Evolutionary conservation across 768 basidiomycete genomes (phyloP).

Genomic region (Macrolepiota fuliginosa): DNA sequence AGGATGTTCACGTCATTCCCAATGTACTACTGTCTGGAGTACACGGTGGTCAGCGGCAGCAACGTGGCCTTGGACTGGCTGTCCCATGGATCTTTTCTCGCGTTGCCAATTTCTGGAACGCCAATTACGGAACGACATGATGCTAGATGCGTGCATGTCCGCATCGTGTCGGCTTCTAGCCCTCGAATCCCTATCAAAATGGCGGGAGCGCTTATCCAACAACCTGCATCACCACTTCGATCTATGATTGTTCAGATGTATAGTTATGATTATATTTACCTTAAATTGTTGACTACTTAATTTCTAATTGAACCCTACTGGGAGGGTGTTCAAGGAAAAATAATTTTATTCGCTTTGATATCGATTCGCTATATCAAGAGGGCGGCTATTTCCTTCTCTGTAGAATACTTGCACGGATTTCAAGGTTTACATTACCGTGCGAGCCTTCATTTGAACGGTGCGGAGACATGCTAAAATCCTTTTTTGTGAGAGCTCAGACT

Average conservation of each 20-base stretch:
- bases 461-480: neutral
- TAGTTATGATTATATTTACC: no score
- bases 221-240: neutral
- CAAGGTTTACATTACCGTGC: neutral
- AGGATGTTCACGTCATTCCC: neutral
- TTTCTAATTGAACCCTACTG: no score
- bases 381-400: neutral
- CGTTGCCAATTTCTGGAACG: neutral
- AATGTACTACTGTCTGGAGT: neutral
- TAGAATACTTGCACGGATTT: neutral
- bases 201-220: neutral
- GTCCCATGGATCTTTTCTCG: neutral
- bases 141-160: neutral
- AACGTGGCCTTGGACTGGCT: neutral
- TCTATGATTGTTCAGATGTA: no score
- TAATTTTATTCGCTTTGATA: no score
- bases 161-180: neutral
- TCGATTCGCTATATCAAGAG: neutral
- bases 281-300: no score
- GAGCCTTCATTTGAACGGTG: neutral
- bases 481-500: neutral
- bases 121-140: neutral
- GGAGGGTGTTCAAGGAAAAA: no score
- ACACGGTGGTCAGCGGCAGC: neutral
- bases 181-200: neutral